Conservation (phyloP, 1,284 basidiomycete genomes). For the Sutorius eximius region DNA sequence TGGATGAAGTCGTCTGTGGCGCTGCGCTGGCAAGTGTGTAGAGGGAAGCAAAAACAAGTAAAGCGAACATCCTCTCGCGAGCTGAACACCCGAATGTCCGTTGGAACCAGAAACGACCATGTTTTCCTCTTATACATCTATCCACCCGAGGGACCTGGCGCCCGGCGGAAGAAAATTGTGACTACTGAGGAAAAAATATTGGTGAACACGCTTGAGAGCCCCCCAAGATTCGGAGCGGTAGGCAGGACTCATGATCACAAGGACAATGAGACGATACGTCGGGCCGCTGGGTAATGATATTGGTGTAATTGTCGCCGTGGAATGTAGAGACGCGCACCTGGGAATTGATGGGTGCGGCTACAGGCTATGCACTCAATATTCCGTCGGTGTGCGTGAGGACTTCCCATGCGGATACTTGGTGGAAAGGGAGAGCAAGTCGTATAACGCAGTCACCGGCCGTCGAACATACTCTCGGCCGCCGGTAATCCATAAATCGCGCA, state of each 20-base stretch:
- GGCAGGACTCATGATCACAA: background rate
- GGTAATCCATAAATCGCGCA: too few species aligned
- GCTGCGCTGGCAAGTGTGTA: background rate
- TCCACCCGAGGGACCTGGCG: background rate
- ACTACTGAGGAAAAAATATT: background rate
- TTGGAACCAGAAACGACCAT: background rate
- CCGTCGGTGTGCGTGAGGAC: too few species aligned
- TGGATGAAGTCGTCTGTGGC: background rate
- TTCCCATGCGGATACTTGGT: too few species aligned
- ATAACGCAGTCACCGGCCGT: too few species aligned
- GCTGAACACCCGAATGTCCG: background rate
- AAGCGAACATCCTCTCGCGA: slow-evolving; percentile 2
- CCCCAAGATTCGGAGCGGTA: background rate
- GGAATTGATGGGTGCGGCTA: background rate
- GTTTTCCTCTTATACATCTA: background rate
- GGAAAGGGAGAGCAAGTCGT: too few species aligned
- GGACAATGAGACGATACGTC: background rate
- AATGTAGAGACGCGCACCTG: background rate
- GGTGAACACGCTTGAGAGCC: background rate
- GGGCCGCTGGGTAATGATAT: background rate
- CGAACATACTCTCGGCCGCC: too few species aligned
- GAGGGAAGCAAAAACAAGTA: slow-evolving; percentile 3
- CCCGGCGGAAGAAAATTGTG: background rate
- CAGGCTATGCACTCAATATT: too few species aligned
- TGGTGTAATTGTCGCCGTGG: background rate